phyloP scores from a whole-genome alignment of 768 basidiomycete species.

The Dentipellis fragilis region DNA sequence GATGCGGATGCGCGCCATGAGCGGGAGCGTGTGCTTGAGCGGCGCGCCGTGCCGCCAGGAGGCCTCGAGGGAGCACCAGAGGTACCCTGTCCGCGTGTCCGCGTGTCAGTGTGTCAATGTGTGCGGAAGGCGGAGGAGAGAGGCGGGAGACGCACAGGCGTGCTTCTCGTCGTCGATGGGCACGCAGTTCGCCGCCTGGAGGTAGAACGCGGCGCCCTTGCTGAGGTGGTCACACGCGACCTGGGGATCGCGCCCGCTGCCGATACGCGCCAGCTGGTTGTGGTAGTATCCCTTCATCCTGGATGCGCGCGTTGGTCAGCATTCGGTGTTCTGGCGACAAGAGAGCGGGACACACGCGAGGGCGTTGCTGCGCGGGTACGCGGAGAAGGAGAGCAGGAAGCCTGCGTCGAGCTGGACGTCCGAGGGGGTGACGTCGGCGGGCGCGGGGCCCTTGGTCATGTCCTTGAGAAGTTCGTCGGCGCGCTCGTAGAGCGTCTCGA shows the following conservation, averaged over 20 bases:
- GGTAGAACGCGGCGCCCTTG: background rate
- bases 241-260: background rate
- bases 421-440: background rate
- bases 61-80: background rate
- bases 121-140: too few relatives aligned
- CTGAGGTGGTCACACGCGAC: background rate
- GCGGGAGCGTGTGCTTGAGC: background rate
- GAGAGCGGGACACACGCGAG: background rate
- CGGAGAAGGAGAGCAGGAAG: background rate
- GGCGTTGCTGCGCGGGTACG: background rate
- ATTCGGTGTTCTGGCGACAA: background rate
- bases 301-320: background rate
- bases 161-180: background rate
- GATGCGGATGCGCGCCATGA: background rate
- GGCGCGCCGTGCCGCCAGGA: background rate
- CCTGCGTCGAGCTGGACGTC: background rate
- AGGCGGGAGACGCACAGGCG: background rate
- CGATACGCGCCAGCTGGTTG: background rate
- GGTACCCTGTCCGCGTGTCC: background rate
- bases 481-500: background rate
- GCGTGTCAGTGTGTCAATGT: background rate
- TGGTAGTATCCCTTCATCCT: background rate
- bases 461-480: background rate
- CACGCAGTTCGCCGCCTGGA: background rate
- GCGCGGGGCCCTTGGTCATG: background rate